phyloP scores from a whole-genome alignment of 1,139 yeast species.

The Saccharomyces hybrid region DNA sequence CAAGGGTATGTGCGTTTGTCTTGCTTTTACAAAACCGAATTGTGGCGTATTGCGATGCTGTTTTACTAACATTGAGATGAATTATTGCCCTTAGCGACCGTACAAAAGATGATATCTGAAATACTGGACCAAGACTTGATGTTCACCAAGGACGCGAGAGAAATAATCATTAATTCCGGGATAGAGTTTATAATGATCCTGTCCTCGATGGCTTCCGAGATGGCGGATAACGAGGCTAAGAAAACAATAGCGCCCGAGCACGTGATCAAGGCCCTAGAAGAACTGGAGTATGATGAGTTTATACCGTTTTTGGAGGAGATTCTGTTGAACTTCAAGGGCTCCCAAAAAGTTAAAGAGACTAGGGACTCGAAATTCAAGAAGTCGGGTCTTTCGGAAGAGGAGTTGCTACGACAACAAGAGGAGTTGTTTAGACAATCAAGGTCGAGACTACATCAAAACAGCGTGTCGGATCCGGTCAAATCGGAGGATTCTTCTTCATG shows the following conservation, averaged over 20 bases:
- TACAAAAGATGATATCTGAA: constrained; percentile 87
- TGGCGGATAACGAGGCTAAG: constrained; percentile 93
- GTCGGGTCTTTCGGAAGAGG: constrained; percentile 89
- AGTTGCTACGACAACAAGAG: constrained; percentile 84
- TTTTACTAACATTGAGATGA: neutral
- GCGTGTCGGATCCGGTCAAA: constrained; percentile 14
- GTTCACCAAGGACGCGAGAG: constrained; percentile 90
- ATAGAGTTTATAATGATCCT: constrained; percentile 93
- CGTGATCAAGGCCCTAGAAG: constrained; percentile 82
- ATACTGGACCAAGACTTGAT: constrained; percentile 75
- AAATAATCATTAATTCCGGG: constrained; percentile 91
- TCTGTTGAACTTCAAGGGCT: constrained; percentile 78
- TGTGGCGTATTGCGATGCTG: too few species aligned
- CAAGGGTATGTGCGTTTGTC: constrained; percentile 8
- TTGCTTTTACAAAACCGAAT: neutral
- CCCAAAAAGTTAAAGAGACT: constrained; percentile 81
- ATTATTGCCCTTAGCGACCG: constrained; percentile 53
- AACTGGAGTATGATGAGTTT: constrained; percentile 80
- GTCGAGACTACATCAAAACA: constrained; percentile 53
- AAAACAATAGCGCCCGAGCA: constrained; percentile 97
- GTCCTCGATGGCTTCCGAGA: constrained; percentile 89
- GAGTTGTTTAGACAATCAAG: constrained; percentile 85
- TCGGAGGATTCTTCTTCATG: constrained; percentile 9
- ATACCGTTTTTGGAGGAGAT: constrained; percentile 77
- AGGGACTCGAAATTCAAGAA: constrained; percentile 90